phyloP scores from a whole-genome alignment of 257 asterid species.

The Solanum appendiculatum region DNA sequence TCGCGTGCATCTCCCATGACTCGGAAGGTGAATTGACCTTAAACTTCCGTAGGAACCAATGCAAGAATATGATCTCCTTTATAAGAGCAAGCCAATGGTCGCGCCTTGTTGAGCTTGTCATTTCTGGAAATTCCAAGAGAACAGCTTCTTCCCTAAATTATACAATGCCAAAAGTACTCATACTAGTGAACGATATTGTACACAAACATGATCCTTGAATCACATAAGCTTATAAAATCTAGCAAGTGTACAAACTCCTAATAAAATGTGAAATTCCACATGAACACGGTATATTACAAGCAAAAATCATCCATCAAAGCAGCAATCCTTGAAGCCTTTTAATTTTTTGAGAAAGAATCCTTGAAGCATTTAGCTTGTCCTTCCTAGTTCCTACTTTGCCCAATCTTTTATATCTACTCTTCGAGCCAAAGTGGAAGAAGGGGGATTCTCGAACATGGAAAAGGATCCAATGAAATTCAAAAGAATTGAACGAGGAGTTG shows the following conservation, averaged over 20 bases:
- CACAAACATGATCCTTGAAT: background rate
- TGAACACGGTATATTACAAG: background rate
- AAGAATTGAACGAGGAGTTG: background rate
- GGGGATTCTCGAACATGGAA: background rate
- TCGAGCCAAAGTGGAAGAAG: background rate
- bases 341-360: background rate
- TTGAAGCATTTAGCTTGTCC: background rate
- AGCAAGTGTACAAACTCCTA: background rate
- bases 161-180: background rate
- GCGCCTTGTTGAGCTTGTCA: slow-evolving; percentile 88
- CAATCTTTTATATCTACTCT: background rate
- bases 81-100: slow-evolving; percentile 85
- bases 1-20: slow-evolving; percentile 74
- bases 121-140: slow-evolving; percentile 77
- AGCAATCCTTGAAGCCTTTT: background rate
- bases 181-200: background rate
- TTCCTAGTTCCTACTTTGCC: background rate
- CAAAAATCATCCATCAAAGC: background rate
- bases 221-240: background rate
- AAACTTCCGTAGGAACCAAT: slow-evolving; percentile 43
- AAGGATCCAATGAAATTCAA: background rate
- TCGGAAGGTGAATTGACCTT: slow-evolving; percentile 35
- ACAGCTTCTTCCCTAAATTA: slow-evolving; percentile 52
- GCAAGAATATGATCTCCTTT: slow-evolving; percentile 61
- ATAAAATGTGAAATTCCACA: background rate